These are phyloP conservation scores for Colletotrichum sp. DNA, from an alignment of 2,329 filamentous ascomycete species.

Conservation along the genomic window DNA sequence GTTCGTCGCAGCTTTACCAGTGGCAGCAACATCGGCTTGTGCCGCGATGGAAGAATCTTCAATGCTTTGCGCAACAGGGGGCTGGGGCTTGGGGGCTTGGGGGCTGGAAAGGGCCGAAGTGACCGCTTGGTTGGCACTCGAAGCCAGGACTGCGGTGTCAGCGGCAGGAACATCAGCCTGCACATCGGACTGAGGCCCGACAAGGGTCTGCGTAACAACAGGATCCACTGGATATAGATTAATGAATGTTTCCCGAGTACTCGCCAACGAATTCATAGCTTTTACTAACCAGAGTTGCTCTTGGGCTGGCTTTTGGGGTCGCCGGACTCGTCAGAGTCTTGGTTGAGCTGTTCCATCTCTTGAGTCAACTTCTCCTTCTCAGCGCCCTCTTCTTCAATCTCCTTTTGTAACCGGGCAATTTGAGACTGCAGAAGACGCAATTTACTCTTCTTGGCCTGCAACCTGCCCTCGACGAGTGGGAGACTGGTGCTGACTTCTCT, in stretches of 20 bases:
- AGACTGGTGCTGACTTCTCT: slow-evolving; percentile 43
- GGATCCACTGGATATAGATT: slow-evolving; percentile 1
- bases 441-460: slow-evolving; percentile 51
- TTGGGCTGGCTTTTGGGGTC: slow-evolving; percentile 11
- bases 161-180: not conserved
- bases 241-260: not conserved
- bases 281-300: slow-evolving; percentile 13
- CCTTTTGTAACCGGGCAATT: slow-evolving; percentile 51
- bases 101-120: not conserved
- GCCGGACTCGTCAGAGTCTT: not conserved
- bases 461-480: slow-evolving; percentile 38
- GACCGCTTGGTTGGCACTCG: not conserved
- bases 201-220: not conserved
- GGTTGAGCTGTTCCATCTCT: slow-evolving; percentile 25
- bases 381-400: slow-evolving; percentile 43
- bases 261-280: not conserved
- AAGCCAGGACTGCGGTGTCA: not conserved
- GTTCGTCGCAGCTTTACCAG: slow-evolving; percentile 3
- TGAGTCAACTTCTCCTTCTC: slow-evolving; percentile 36
- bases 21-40: slow-evolving; percentile 1
- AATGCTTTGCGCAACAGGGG: not conserved
- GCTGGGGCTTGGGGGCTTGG: not conserved
- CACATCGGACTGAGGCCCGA: not conserved
- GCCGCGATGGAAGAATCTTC: not conserved
- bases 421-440: slow-evolving; percentile 51